Conservation (phyloP, 345 rosid genomes). For the Heritiera fomes region DNA sequence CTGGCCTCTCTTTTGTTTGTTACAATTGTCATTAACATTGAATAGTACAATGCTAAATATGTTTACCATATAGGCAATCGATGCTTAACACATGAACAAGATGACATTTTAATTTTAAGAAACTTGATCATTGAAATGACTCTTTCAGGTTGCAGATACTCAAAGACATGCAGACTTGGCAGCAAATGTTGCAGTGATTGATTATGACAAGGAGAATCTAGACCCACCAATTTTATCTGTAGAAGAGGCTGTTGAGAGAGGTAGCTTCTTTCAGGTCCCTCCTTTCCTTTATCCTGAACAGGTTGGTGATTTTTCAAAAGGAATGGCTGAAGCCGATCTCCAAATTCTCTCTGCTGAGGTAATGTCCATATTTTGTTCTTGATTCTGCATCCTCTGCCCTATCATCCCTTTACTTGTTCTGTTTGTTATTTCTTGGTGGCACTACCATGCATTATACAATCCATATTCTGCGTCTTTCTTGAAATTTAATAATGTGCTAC, state of each 20-base stretch:
- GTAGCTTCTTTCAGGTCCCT: constrained; percentile 71
- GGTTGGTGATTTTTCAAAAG: constrained; percentile 67
- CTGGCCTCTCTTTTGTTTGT: background rate
- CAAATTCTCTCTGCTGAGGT: constrained; percentile 71
- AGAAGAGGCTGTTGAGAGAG: constrained; percentile 70
- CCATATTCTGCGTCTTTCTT: too few species aligned
- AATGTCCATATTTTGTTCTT: background rate
- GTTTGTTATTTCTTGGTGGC: too few species aligned
- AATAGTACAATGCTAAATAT: background rate
- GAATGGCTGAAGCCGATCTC: constrained; percentile 77
- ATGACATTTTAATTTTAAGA: constrained; percentile 21
- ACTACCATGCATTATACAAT: too few species aligned
- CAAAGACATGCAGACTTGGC: constrained; percentile 78
- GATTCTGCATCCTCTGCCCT: background rate
- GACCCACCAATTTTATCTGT: constrained; percentile 64
- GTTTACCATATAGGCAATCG: background rate
- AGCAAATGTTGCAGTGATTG: constrained; percentile 55
- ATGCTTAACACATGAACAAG: constrained; percentile 17
- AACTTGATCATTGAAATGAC: background rate
- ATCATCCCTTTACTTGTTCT: too few species aligned
- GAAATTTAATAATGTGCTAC: background rate
- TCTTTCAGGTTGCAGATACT: constrained; percentile 73
- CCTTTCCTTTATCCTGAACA: constrained; percentile 46
- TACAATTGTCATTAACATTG: background rate
- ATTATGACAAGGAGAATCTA: constrained; percentile 56